phyloP scores from a whole-genome alignment of 2,329 filamentous ascomycete species.

The Hortaea werneckii region DNA sequence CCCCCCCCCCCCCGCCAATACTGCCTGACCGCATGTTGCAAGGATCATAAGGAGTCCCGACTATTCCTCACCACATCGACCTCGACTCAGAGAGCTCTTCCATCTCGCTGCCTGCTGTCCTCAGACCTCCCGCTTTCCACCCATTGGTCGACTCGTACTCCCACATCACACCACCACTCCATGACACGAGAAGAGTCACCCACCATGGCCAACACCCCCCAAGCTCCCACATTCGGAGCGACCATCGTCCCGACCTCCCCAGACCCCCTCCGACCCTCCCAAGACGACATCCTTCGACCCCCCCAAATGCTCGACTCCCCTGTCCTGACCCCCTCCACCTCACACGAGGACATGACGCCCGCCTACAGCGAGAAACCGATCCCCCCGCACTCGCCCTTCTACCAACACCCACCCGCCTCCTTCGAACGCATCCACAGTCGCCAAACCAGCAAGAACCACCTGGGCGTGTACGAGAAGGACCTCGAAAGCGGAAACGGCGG shows the following conservation, averaged over 20 bases:
- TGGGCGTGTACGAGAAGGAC: constrained; percentile 25
- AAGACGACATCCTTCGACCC: constrained; percentile 18
- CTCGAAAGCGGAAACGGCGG: constrained; percentile 22
- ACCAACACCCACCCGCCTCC: constrained; percentile 38
- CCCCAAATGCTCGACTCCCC: constrained; percentile 23
- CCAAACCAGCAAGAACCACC: constrained; percentile 15
- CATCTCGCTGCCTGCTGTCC: too few species aligned
- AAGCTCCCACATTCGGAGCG: constrained; percentile 31
- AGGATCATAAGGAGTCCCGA: too few species aligned
- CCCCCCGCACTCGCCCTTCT: constrained; percentile 36
- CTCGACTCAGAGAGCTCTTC: too few species aligned
- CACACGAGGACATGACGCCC: constrained; percentile 22
- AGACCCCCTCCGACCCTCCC: constrained; percentile 5
- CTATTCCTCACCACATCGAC: too few species aligned
- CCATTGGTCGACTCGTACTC: not conserved
- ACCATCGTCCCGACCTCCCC: constrained; percentile 25
- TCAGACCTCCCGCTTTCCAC: too few species aligned
- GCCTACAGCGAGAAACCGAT: constrained; percentile 27
- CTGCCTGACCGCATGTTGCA: too few species aligned
- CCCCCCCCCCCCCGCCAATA: too few species aligned
- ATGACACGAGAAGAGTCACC: not conserved
- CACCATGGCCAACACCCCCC: constrained; percentile 4
- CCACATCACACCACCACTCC: not conserved
- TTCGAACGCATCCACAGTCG: constrained; percentile 24
- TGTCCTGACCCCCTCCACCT: constrained; percentile 25